These are phyloP conservation scores for Oenanthe sinensis DNA, from an alignment of 129 eudicot genomes.

Conservation along the genomic window DNA sequence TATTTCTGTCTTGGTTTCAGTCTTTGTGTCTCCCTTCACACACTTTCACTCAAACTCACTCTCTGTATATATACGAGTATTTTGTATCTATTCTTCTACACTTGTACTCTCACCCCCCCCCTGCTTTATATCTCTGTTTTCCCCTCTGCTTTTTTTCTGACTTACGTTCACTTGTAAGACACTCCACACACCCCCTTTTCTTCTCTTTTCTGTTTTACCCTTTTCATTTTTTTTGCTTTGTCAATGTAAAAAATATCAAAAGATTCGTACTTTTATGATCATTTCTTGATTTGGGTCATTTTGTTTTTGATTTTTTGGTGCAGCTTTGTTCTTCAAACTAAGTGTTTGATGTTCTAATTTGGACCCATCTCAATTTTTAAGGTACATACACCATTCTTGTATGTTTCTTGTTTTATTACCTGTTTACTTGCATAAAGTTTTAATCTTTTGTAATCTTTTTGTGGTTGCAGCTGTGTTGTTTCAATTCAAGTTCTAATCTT, in stretches of 20 bases:
- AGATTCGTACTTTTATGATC: not conserved
- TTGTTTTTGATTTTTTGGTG: not conserved
- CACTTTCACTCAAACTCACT: constrained; percentile 3
- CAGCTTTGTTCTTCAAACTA: not conserved
- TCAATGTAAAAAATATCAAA: not conserved
- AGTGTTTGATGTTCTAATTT: not conserved
- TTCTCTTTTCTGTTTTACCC: not conserved
- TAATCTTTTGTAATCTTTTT: not conserved
- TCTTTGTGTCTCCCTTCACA: constrained; percentile 9
- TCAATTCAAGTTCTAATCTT: too few species aligned
- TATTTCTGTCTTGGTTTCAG: constrained; percentile 18
- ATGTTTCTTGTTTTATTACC: not conserved
- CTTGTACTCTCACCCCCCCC: not conserved
- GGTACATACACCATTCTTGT: not conserved
- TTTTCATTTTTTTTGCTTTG: not conserved
- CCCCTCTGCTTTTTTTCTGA: constrained; percentile 4
- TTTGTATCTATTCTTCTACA: not conserved
- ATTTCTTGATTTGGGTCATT: not conserved
- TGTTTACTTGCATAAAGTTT: not conserved
- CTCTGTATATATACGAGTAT: not conserved
- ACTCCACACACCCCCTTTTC: not conserved
- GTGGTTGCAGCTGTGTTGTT: not conserved
- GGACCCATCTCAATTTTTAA: not conserved
- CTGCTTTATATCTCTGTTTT: not conserved
- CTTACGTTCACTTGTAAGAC: constrained; percentile 14